A percentile compares a stretch with the other conserved stretches of the same genome.
Evolutionary conservation across 768 basidiomycete species (phyloP).

Genomic region (Boletus fagicola): DNA sequence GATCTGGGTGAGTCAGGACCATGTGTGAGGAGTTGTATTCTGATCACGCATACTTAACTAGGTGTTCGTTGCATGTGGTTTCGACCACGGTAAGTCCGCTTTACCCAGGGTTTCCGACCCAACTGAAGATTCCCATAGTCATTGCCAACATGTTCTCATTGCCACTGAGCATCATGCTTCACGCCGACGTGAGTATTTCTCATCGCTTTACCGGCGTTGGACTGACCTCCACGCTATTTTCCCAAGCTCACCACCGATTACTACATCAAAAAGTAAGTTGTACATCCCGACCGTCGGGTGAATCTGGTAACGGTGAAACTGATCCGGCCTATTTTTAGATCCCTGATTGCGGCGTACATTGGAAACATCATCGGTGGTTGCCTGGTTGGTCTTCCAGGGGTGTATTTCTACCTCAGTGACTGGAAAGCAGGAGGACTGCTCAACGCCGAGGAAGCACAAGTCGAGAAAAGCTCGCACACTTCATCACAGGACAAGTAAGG

Average conservation of each 20-base stretch:
- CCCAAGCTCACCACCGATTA: conserved; percentile 36
- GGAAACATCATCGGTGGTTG: conserved; percentile 69
- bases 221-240: neutral
- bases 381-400: conserved; percentile 60
- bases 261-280: conserved; percentile 65
- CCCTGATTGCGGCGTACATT: conserved; percentile 60
- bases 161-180: conserved; percentile 68
- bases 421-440: conserved; percentile 40
- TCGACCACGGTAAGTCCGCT: conserved; percentile 57
- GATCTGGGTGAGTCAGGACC: conserved; percentile 55
- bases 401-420: conserved; percentile 62
- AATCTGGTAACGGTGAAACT: neutral
- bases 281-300: neutral
- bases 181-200: conserved; percentile 50
- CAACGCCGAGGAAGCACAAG: conserved; percentile 39
- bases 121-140: conserved; percentile 36
- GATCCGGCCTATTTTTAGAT: conserved; percentile 34
- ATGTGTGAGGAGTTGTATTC: neutral
- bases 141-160: conserved; percentile 78
- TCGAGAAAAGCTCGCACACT: conserved; percentile 11
- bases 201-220: neutral
- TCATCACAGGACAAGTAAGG: conserved; percentile 8
- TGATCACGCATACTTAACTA: conserved; percentile 20
- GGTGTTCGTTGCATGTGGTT: conserved; percentile 70
- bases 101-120: neutral